Base-by-base conservation (phyloP, 495 filamentous ascomycete genomes). In the Lepraria neglecta region DNA sequence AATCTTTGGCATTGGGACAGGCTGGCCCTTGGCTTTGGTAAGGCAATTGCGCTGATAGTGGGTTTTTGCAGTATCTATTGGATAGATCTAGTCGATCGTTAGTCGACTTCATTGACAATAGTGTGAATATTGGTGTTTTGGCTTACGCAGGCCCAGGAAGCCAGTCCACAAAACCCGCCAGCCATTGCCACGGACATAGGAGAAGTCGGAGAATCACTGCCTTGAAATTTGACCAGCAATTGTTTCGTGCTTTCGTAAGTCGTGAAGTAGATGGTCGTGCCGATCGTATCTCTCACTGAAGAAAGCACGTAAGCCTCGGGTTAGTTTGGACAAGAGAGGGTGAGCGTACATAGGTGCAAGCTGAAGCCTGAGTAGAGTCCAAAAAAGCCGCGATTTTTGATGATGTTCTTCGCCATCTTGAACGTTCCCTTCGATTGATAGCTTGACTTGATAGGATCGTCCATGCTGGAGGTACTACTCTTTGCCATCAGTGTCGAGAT, bases 211-310 rank as follows among this genome's bases (percentile, higher is more conserved):
- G 84, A 82, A 60, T 75, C 71, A 62, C 81, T 82, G 52, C 86
- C 87, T 40, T 84, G 80, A 56, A 86, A 82, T 24, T 88, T 89
- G 27, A 85, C 84, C 55, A 90, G 79, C 47, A 91, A 69, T 68
- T 92, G 87, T 70, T 94, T 92, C 61, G 79, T 80, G 68, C 84
- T 87, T 70, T 94, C 89, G 70, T 94, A 94, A 62, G 88, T 90
- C 67, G 84, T 86, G 68, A 94, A 94, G 71, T 94, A 94, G 58
- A 91, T 89, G 3, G 79, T 86, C 11, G 89, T 92, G 45, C 89
- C 89, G 56, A 91, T 78, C 0, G 88, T 90, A 70, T 92, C 89
- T 54, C 89, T 79, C 64, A 91, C 87, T 91, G 50, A 12, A 56
- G 42, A 44, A 19, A 51, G 38, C 56, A n/a, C 45, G 56, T 45